Evolutionary conservation across 1,139 yeast species (phyloP), one percentile per base, ranked within the genome.

Genomic region (Candida neerlandica): DNA sequence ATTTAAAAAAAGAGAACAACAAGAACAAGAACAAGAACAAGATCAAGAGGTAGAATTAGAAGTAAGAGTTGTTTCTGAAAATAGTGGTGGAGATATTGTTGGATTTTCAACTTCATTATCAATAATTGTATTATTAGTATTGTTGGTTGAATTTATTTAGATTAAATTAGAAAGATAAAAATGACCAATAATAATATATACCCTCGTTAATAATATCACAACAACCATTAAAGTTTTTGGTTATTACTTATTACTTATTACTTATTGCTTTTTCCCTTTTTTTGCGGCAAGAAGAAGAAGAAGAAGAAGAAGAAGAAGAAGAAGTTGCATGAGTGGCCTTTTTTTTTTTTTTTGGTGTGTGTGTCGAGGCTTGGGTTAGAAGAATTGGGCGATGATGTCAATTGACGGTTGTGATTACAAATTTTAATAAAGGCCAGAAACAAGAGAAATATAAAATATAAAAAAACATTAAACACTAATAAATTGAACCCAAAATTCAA

Each of bases 1-100:
- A 7, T 41, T 46, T 16, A 41, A 48, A 41, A 48, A 44, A 42
- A 40, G 26, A 5, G 21, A 14, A 7, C 15, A 14, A 12, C n/a
- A 1, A 33, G 26, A 41, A 12, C n/a, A n/a, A n/a, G n/a, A n/a
- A n/a, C n/a, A 14, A 7, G 14, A 14, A 12, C n/a, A 1, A 33
- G 26, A 41, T 7, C n/a, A 1, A 33, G 26, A 41, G 7, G 21
- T 14, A 5, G 40, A 11, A 19, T 6, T 5, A n/a, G 23, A 41
- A 19, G 16, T 19, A 6, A 41, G 14, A n/a, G 18, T 23, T 4
- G 18, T 26, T 23, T n/a, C 26, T 7, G 39, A 26, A 15, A 43
- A 26, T 15, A 26, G 32, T 34, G 19, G 33, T 12, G 21, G 27
- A 4, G 9, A 15, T 33, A 19, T 18, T 12, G n/a, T 32, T 9